Percentiles rank a stretch among this genome's conserved stretches.
Evolutionary conservation across 78 protist genomes (phyloP).

Genomic region (Polysphondylium violaceum): DNA sequence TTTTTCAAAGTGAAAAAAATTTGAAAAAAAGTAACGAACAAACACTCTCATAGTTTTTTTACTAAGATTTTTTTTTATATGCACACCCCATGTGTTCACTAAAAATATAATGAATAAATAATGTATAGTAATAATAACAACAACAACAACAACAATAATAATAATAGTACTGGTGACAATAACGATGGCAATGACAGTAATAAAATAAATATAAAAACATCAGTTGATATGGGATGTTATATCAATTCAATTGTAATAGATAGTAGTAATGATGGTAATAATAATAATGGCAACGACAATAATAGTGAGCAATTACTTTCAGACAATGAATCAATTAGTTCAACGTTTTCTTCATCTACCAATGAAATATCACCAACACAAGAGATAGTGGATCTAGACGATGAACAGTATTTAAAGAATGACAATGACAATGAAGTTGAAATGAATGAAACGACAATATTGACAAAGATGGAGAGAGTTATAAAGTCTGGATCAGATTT

Average conservation of each 20-base stretch:
- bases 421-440: not conserved
- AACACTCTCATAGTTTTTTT: no score
- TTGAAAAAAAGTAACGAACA: no score
- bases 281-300: not conserved
- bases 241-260: conserved; percentile 2
- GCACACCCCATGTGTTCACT: no score
- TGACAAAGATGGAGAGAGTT: not conserved
- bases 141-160: not conserved
- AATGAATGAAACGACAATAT: not conserved
- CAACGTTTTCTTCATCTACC: no score
- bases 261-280: not conserved
- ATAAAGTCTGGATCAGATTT: not conserved
- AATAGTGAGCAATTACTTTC: no score
- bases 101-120: not conserved
- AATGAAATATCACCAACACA: conserved; percentile 2
- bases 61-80: no score
- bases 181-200: not conserved
- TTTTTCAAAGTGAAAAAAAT: no score
- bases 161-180: not conserved
- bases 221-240: conserved; percentile 28
- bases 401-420: not conserved
- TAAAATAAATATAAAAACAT: conserved; percentile 19
- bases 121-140: not conserved
- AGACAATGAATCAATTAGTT: no score
- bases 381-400: not conserved